Base-by-base conservation (phyloP, 306 rosid genomes). In the Pterocarpus macrocarpus region DNA sequence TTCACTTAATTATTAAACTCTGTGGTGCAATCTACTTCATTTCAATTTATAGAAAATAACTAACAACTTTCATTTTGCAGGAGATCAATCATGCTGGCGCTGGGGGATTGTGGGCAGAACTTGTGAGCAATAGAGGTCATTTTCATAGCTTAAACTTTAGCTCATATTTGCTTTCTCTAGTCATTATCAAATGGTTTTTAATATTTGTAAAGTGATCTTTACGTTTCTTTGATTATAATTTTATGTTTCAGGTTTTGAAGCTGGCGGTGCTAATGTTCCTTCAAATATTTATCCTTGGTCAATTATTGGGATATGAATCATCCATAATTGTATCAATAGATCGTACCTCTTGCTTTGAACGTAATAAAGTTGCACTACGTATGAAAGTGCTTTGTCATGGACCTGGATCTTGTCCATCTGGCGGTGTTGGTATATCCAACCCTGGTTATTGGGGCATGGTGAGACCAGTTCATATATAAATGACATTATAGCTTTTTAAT, bases 271-370 rank as follows among this genome's bases (percentile, higher is more conserved):
- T 10, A 85, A 77, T 49, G 71, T 64, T 79, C 96, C 97, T 16
- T 91, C 97, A 35, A 87, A 87, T 80, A 91, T 91, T 68, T 79
- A 84, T 78, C 97, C 92, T 3, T 91, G 94, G 92, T 49, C 90
- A 22, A 78, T 90, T 41, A 87, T 91, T 80, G 97, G 97, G 49
- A 49, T n/a, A 77, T 55, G 97, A 90, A 64, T 79, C 88, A 38
- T 69, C 79, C 7, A 43, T 43, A 5, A 5, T 10, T 5, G 47
- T 43, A 5, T 43, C 47, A 43, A 43, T 10, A 1, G 94, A 90
- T 16, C 90, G 80, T 7, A 81, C 91, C 4, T 91, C 97, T 41
- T 79, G 84, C 78, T 91, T 91, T 69, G 89, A 88, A 9, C 90
- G 88, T 35, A 91, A 91, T 47, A 90, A 90, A 76, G 49, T 90